A percentile compares a stretch with the other conserved stretches of the same genome.
Evolutionary conservation across 352 stramenopile genomes (phyloP).

Genomic region (Phytophthora rubi): DNA sequence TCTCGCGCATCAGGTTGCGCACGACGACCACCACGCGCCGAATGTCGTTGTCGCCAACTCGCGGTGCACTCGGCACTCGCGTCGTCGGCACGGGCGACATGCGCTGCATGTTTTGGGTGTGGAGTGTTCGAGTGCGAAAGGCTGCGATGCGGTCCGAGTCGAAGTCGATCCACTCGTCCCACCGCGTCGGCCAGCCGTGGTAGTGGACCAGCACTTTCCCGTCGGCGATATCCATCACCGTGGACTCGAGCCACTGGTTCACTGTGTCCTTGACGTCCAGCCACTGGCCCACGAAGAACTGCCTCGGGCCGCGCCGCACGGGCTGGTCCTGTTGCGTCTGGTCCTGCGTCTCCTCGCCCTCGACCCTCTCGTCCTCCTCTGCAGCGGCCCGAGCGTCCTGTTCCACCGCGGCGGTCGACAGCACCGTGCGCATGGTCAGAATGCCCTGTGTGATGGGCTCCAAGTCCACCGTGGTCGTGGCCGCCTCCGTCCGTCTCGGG

Average conservation of each 20-base stretch:
- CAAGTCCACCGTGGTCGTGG: slow-evolving; percentile 36
- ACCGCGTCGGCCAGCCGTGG: slow-evolving; percentile 96
- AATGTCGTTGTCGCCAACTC: slow-evolving; percentile 51
- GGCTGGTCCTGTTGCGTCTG: slow-evolving; percentile 3
- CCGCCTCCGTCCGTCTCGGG: neutral
- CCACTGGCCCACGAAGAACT: slow-evolving; percentile 95
- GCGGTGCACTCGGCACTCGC: slow-evolving; percentile 58
- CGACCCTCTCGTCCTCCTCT: too few species aligned
- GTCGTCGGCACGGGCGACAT: slow-evolving; percentile 69
- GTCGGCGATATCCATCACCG: slow-evolving; percentile 89
- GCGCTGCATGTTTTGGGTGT: slow-evolving; percentile 50
- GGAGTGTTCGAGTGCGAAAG: slow-evolving; percentile 94
- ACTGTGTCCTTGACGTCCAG: slow-evolving; percentile 98
- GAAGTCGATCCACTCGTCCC: slow-evolving; percentile 98
- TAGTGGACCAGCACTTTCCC: slow-evolving; percentile 96
- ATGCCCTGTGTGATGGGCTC: slow-evolving; percentile 67
- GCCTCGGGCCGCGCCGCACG: slow-evolving; percentile 44
- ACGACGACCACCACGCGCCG: slow-evolving; percentile 60
- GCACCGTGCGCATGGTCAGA: slow-evolving; percentile 57
- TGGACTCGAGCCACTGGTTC: slow-evolving; percentile 98
- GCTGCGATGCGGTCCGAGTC: slow-evolving; percentile 94
- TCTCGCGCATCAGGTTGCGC: slow-evolving; percentile 70
- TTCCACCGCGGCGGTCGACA: slow-evolving; percentile 44
- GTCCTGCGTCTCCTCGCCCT: neutral
- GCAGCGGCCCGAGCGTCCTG: too few species aligned